A percentile compares a stretch with the other conserved stretches of the same genome.
phyloP scores from a whole-genome alignment of 805 yeast genomes.

The Myxozyma neotropica region DNA sequence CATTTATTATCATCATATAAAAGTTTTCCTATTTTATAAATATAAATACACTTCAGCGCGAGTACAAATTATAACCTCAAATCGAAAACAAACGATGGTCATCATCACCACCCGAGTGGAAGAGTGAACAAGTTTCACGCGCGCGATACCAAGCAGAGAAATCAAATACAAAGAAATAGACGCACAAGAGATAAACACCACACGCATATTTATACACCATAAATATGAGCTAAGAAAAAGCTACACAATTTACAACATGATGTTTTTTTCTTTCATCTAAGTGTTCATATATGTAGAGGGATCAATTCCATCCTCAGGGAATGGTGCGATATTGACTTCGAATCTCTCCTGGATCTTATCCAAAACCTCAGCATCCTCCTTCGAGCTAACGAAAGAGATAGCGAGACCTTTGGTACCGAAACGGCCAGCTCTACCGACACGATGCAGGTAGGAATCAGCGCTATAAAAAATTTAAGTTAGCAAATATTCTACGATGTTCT shows the following conservation, averaged over 20 bases:
- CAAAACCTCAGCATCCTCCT: conserved; percentile 86
- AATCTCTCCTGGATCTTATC: conserved; percentile 94
- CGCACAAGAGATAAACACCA: not conserved
- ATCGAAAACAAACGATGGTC: not conserved
- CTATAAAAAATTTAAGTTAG: conserved; percentile 9
- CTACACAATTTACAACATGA: not conserved
- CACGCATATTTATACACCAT: not conserved
- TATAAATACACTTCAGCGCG: not conserved
- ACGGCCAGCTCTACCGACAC: conserved; percentile 99
- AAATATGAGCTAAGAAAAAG: not conserved
- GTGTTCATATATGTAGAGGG: conserved; percentile 98
- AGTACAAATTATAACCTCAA: not conserved
- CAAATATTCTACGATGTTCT: not conserved
- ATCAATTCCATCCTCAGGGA: conserved; percentile 98
- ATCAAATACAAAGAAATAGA: no score
- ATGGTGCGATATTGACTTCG: conserved; percentile 90
- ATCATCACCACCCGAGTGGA: not conserved
- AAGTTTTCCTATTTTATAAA: not conserved
- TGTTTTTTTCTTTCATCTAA: conserved; percentile 39
- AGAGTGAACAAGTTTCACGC: no score
- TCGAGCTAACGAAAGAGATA: conserved; percentile 80
- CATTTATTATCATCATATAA: no score
- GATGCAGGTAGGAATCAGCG: conserved; percentile 96
- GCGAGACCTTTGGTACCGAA: conserved; percentile 99
- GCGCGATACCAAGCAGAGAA: no score